Conservation (phyloP, 768 basidiomycete species). For the Podaxis sp. region DNA sequence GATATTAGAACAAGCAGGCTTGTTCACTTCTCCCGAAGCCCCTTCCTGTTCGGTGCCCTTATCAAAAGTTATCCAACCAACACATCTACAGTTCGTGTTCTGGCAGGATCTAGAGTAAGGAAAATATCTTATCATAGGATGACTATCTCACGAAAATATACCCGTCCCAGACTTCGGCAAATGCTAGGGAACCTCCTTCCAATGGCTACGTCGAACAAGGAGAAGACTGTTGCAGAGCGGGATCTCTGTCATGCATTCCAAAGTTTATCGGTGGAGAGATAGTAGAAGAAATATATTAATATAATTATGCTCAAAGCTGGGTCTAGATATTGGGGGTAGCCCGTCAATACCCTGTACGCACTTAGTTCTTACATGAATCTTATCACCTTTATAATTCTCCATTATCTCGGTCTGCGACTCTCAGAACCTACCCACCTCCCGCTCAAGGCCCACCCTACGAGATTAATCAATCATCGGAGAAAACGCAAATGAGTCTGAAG, state of each 20-base stretch:
- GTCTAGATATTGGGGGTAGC: no score
- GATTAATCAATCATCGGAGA: no score
- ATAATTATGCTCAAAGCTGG: no score
- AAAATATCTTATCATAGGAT: no score
- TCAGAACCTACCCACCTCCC: no score
- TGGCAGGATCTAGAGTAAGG: constrained; percentile 9
- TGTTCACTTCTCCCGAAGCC: constrained; percentile 1
- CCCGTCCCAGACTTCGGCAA: constrained; percentile 2
- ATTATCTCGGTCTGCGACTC: no score
- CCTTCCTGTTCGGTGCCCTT: background rate
- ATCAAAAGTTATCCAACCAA: constrained; percentile 6
- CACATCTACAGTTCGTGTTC: constrained; percentile 4
- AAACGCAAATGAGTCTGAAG: no score
- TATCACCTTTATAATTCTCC: no score
- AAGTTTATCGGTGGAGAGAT: background rate
- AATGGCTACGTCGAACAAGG: background rate
- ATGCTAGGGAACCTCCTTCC: constrained; percentile 4
- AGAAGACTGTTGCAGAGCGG: background rate
- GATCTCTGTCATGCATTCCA: constrained; percentile 3
- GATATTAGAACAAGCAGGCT: constrained; percentile 81
- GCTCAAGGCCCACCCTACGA: no score
- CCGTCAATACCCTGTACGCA: no score
- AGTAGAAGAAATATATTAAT: background rate
- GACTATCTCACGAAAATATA: background rate
- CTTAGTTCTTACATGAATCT: no score